Evolutionary conservation across 352 stramenopile species (phyloP).

Genomic region (Globisporangium abappressorium): DNA sequence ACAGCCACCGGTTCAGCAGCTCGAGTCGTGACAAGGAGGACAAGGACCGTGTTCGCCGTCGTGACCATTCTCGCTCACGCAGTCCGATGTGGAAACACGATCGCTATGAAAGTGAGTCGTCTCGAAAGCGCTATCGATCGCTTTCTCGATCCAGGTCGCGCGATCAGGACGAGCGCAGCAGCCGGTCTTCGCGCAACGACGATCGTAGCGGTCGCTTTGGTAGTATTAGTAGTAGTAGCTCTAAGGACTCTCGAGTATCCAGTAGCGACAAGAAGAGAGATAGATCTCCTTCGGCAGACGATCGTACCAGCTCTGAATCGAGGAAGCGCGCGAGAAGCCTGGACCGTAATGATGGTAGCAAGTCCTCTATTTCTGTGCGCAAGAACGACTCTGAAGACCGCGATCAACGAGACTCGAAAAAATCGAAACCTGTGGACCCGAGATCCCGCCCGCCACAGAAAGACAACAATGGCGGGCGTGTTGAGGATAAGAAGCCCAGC

Average conservation of each 20-base stretch:
- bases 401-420: constrained; percentile 2
- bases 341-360: neutral
- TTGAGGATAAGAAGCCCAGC: neutral
- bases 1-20: constrained; percentile 17
- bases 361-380: neutral
- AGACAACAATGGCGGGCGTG: neutral
- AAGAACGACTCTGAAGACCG: neutral
- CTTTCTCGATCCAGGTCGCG: constrained; percentile 15
- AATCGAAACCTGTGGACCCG: neutral
- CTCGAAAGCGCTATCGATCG: constrained; percentile 12
- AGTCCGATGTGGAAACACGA: constrained; percentile 29
- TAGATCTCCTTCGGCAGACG: neutral
- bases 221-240: neutral
- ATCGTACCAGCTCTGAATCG: neutral
- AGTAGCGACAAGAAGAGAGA: neutral
- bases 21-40: constrained; percentile 3
- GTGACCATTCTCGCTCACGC: constrained; percentile 25
- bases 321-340: constrained; percentile 5
- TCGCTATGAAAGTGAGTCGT: constrained; percentile 12
- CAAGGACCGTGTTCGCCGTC: constrained; percentile 10
- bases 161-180: constrained; percentile 11
- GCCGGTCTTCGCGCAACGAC: neutral
- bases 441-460: neutral
- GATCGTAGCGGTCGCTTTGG: neutral
- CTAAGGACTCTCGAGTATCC: neutral